Conservation (phyloP, 148 eudicot species). For the Rheum nobile region DNA sequence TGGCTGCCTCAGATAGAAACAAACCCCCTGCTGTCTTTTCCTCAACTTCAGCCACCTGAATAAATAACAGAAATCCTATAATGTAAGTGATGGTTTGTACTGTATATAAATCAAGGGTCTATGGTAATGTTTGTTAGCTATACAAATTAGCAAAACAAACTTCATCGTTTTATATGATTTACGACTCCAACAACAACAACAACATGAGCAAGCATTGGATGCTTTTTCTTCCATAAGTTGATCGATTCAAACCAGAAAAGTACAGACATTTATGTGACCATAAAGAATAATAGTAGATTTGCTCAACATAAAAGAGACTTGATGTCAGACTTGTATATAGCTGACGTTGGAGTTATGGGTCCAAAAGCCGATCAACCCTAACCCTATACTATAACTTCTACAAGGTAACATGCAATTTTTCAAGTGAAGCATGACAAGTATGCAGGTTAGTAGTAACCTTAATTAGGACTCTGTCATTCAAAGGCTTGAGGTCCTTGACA, state of each 20-base stretch:
- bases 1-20: not conserved
- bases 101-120: not conserved
- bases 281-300: not conserved
- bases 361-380: not conserved
- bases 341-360: not conserved
- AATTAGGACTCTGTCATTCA: slow-evolving; percentile 48
- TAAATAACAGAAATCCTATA: not conserved
- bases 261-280: not conserved
- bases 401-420: not conserved
- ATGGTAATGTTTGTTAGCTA: not conserved
- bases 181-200: not conserved
- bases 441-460: slow-evolving; percentile 22
- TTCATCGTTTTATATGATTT: not conserved
- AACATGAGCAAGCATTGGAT: not conserved
- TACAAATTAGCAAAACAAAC: not conserved
- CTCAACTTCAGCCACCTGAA: slow-evolving; percentile 1
- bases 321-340: not conserved
- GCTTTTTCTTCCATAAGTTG: not conserved
- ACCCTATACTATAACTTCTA: not conserved
- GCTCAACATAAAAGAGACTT: not conserved
- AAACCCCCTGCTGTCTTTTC: not conserved
- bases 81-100: not conserved
- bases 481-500: slow-evolving; percentile 50
- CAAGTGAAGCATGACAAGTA: not conserved
- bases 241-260: not conserved